Evolutionary conservation across 1,284 basidiomycete genomes (phyloP).

Genomic region (Trichosporon ovoides): DNA sequence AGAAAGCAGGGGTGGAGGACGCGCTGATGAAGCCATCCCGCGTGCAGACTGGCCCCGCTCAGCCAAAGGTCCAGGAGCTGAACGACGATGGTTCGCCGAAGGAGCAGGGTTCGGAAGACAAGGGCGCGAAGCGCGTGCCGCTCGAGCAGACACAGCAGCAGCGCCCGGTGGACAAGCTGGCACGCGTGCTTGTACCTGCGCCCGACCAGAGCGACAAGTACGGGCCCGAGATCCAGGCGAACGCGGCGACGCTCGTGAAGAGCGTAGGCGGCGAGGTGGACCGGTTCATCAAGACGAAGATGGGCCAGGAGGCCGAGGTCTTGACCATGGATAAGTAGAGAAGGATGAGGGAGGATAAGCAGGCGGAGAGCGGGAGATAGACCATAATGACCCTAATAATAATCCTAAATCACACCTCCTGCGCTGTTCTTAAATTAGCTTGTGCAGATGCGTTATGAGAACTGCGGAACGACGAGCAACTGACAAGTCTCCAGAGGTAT

Average conservation of each 20-base stretch:
- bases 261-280: neutral
- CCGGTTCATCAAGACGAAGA: neutral
- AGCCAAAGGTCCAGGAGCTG: neutral
- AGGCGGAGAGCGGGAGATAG: too few relatives aligned
- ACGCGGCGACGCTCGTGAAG: constrained; percentile 11
- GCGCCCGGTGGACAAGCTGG: constrained; percentile 7
- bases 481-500: too few relatives aligned
- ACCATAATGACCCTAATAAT: too few relatives aligned
- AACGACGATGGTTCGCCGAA: neutral
- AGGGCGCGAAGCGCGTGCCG: neutral
- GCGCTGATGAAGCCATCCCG: neutral
- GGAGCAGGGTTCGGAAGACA: neutral
- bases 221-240: constrained; percentile 13
- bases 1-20: neutral
- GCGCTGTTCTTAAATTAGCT: too few relatives aligned
- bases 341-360: too few relatives aligned
- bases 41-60: neutral
- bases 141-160: neutral
- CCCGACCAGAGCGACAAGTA: neutral
- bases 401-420: too few relatives aligned
- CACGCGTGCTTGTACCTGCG: constrained; percentile 9
- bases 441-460: too few relatives aligned
- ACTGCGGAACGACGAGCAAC: too few relatives aligned
- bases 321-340: neutral
- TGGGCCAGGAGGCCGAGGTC: neutral